Conservation (phyloP, 768 basidiomycete genomes). For the Kwoniella dejecticola region DNA sequence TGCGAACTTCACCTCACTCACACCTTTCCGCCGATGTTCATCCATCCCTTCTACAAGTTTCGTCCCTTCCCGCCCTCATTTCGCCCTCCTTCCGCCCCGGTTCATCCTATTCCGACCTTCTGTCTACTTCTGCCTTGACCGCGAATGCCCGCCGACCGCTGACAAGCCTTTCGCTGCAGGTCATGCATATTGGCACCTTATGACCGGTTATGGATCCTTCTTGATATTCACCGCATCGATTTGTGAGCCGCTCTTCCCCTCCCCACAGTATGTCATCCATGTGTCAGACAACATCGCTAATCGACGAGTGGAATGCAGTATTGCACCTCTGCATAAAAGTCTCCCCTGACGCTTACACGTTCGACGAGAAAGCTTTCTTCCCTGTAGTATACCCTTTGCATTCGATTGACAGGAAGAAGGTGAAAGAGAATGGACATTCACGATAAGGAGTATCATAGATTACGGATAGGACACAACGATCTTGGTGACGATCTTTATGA, state of each 20-base stretch:
- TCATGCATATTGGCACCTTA: conserved; percentile 51
- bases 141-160: too few species aligned
- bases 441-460: neutral
- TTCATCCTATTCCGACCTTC: too few species aligned
- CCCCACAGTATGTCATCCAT: too few species aligned
- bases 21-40: too few species aligned
- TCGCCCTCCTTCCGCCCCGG: too few species aligned
- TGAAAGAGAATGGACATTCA: conserved; percentile 10
- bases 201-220: conserved; percentile 48
- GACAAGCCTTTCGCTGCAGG: conserved; percentile 9
- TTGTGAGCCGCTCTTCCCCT: conserved; percentile 31
- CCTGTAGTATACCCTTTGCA: conserved; percentile 18
- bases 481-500: too few species aligned
- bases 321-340: conserved; percentile 40
- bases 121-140: too few species aligned
- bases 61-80: too few species aligned
- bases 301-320: conserved; percentile 13
- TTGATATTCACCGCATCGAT: conserved; percentile 43
- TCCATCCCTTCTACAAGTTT: too few species aligned
- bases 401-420: neutral
- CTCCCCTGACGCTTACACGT: conserved; percentile 32
- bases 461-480: too few species aligned
- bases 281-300: neutral
- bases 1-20: too few species aligned
- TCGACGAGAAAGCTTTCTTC: conserved; percentile 32